Conservation (phyloP, 1,139 yeast species). For the Geotrichum histeridarum region DNA sequence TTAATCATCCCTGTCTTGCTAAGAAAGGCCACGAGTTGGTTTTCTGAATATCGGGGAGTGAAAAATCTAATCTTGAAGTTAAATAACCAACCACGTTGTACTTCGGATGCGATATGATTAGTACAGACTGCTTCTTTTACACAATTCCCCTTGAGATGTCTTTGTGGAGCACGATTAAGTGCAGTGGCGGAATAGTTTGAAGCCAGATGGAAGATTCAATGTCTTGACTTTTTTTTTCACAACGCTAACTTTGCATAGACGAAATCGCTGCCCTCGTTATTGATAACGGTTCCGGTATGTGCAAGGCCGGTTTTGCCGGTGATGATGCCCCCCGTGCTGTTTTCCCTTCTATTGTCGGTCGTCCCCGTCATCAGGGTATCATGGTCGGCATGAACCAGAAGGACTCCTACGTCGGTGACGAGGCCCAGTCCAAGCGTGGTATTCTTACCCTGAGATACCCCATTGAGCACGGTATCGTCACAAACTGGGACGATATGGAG, state of each 20-base stretch:
- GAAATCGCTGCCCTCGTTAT: slow-evolving; percentile 65
- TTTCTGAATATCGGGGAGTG: slow-evolving; percentile 1
- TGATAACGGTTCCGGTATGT: slow-evolving; percentile 99
- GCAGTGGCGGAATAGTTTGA: no score
- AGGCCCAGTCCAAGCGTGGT: slow-evolving; percentile 99
- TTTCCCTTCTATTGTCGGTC: slow-evolving; percentile 99
- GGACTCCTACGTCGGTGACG: slow-evolving; percentile 99
- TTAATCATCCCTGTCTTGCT: background rate
- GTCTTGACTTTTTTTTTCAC: slow-evolving; percentile 13
- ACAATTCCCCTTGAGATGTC: slow-evolving; percentile 4
- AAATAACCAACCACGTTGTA: background rate
- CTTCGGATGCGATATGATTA: no score
- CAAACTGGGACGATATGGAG: slow-evolving; percentile 99
- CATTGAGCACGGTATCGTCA: slow-evolving; percentile 99
- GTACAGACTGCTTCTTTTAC: background rate
- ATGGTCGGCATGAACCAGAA: slow-evolving; percentile 98
- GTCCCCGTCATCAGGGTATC: slow-evolving; percentile 99
- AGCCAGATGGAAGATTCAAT: slow-evolving; percentile 4
- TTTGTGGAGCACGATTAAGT: no score
- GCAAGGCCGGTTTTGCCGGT: slow-evolving; percentile 99
- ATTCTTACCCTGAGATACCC: slow-evolving; percentile 97
- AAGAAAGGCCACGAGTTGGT: slow-evolving; percentile 15
- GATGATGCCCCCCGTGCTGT: slow-evolving; percentile 99
- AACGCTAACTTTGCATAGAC: slow-evolving; percentile 25
- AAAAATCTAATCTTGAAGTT: background rate